These are phyloP conservation scores for Aspergillus sp. DNA, from an alignment of 2,329 filamentous ascomycete species.

Conservation along the genomic window DNA sequence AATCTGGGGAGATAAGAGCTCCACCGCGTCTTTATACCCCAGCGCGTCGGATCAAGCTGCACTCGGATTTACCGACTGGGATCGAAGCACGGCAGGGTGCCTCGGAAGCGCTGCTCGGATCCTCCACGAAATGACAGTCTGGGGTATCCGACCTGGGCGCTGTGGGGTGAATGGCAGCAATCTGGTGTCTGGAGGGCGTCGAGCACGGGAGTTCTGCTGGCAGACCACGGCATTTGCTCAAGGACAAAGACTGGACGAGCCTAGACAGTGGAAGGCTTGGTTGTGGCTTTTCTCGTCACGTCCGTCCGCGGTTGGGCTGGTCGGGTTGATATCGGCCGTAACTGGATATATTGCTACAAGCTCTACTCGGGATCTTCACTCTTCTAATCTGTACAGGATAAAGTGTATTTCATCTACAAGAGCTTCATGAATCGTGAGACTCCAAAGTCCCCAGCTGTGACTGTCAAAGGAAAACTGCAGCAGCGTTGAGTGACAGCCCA, in stretches of 20 bases:
- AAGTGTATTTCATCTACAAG: too few relatives aligned
- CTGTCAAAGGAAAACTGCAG: neutral
- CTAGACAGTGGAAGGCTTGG: too few relatives aligned
- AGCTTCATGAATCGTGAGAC: too few relatives aligned
- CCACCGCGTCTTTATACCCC: conserved; percentile 6
- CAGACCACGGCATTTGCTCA: neutral
- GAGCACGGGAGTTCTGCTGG: too few relatives aligned
- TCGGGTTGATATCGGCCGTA: too few relatives aligned
- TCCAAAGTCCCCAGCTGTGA: too few relatives aligned
- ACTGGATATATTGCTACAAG: too few relatives aligned
- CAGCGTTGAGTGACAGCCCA: neutral
- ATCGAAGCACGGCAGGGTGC: neutral
- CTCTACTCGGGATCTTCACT: too few relatives aligned
- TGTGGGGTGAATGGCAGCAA: neutral
- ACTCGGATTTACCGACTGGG: conserved; percentile 12
- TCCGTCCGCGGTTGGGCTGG: too few relatives aligned
- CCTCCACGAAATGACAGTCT: neutral
- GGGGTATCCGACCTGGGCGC: neutral
- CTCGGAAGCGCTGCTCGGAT: too few relatives aligned
- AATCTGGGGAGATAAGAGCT: neutral
- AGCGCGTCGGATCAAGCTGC: conserved; percentile 5
- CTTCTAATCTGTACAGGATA: too few relatives aligned
- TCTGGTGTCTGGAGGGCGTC: neutral
- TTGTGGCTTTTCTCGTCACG: too few relatives aligned
- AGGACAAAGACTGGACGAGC: neutral